These are phyloP conservation scores for Synchytrium microbalum DNA, from an alignment of 371 early-diverging fungal genomes.

Conservation along the genomic window DNA sequence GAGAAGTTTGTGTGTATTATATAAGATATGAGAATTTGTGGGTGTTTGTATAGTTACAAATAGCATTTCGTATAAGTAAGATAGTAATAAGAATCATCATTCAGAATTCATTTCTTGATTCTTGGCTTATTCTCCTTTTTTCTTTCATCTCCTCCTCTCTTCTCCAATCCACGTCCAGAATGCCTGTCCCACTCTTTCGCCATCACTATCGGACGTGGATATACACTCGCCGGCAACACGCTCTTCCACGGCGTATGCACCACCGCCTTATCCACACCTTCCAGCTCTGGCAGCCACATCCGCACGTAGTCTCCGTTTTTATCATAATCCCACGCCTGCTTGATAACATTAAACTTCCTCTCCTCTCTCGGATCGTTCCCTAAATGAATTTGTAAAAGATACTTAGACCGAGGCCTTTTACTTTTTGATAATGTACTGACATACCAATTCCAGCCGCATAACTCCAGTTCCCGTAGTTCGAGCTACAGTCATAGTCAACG, in stretches of 20 bases:
- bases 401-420: too few species aligned
- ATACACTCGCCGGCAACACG: not conserved
- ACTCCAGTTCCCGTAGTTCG: conserved; percentile 46
- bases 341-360: conserved; percentile 38
- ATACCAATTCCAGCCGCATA: conserved; percentile 27
- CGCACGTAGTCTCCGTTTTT: conserved; percentile 33
- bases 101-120: too few species aligned
- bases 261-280: conserved; percentile 11
- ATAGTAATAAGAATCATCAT: too few species aligned
- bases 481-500: conserved; percentile 37
- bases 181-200: not conserved
- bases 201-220: not conserved
- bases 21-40: too few species aligned
- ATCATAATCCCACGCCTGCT: conserved; percentile 43
- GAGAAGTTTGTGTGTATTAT: too few species aligned
- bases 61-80: too few species aligned
- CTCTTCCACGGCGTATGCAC: conserved; percentile 34
- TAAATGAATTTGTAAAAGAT: not conserved
- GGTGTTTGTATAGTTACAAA: too few species aligned
- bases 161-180: not conserved
- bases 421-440: conserved; percentile 1
- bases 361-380: conserved; percentile 34
- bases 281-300: conserved; percentile 36
- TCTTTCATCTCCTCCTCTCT: too few species aligned
- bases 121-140: too few species aligned